Evolutionary conservation across 2,329 filamentous ascomycete species (phyloP).

Genomic region (Ramularia endophylla): DNA sequence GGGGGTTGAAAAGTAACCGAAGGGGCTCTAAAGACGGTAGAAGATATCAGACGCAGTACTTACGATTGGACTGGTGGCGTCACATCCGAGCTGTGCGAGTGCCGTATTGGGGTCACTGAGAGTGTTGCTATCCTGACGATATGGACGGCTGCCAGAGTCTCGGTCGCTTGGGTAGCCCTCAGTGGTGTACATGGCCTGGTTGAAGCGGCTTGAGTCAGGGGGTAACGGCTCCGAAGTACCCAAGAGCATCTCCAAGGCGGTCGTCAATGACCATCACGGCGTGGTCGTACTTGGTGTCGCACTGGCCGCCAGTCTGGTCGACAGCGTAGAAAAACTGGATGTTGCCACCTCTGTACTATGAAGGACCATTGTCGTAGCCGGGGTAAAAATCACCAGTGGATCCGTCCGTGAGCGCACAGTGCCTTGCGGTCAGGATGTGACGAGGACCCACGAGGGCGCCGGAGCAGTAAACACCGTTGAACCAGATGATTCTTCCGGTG

Average conservation of each 20-base stretch:
- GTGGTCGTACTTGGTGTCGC: constrained; percentile 9
- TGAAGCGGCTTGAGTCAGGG: too few relatives aligned
- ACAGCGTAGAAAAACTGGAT: background rate
- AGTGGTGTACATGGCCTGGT: too few relatives aligned
- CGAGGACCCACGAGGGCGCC: constrained; percentile 9
- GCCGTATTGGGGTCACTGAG: too few relatives aligned
- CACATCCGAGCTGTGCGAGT: too few relatives aligned
- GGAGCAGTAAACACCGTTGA: constrained; percentile 7
- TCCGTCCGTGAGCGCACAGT: constrained; percentile 5
- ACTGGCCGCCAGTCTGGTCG: constrained; percentile 4
- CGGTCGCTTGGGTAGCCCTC: too few relatives aligned
- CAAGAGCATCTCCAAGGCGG: constrained; percentile 6
- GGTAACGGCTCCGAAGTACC: constrained; percentile 8
- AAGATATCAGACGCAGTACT: too few relatives aligned
- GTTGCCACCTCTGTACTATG: background rate
- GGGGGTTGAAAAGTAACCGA: too few relatives aligned
- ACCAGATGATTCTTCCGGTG: constrained; percentile 4
- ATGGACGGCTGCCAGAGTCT: too few relatives aligned
- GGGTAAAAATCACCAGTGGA: constrained; percentile 6
- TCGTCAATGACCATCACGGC: constrained; percentile 7
- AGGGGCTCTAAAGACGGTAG: too few relatives aligned
- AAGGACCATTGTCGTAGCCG: constrained; percentile 6
- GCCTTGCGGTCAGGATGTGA: constrained; percentile 9
- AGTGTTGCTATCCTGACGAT: too few relatives aligned
- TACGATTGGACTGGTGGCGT: too few relatives aligned